Base-by-base conservation (phyloP, 129 eudicot species). In the Solidago caesia region DNA sequence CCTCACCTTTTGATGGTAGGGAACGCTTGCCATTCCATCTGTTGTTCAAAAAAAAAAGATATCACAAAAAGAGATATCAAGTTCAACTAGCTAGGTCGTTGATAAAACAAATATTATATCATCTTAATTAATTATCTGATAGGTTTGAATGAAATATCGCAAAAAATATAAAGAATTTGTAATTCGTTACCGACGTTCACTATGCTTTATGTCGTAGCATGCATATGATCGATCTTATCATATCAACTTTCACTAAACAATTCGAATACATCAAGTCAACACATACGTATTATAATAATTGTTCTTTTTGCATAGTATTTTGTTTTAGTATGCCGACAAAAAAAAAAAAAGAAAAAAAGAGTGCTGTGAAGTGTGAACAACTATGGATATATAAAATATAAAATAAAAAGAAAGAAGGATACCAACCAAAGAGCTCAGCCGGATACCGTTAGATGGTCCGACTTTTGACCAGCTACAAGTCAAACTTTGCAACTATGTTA, bases 241-340 rank as follows among this genome's bases (percentile, higher is more conserved):
- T 57, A 63, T 41, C 16, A 57, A 57, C 13, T 48, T 5, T 48
- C 63, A 21, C 63, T 26, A 57, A 57, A 12, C 25, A 63, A 63
- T 8, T 63, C 8, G 25, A 63, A 12, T 44, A 63, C 67, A 63
- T 62, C 67, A 62, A 62, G 21, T 62, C 57, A 47, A 21, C 13
- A n/a, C n/a, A 8, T 6, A 27, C n/a, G 15, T 6, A 27, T 7
- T 16, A 7, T 44, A 44, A 56, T 72, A 0, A n/a, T 59, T 60
- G 25, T 45, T 16, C 26, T 44, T 27, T 45, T 44, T 67, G 21
- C 26, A 13, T 67, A 51, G 56, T 73, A 25, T 44, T 73, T 59
- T 59, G 51, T 26, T 5, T 45, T n/a, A 11, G 48, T 3, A 13
- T 75, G 42, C 65, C 79, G 79, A 75, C 79, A 75, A 75, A 75